Evolutionary conservation across 2,329 filamentous ascomycete species (phyloP).

Genomic region (Fusarium xyrophilum): DNA sequence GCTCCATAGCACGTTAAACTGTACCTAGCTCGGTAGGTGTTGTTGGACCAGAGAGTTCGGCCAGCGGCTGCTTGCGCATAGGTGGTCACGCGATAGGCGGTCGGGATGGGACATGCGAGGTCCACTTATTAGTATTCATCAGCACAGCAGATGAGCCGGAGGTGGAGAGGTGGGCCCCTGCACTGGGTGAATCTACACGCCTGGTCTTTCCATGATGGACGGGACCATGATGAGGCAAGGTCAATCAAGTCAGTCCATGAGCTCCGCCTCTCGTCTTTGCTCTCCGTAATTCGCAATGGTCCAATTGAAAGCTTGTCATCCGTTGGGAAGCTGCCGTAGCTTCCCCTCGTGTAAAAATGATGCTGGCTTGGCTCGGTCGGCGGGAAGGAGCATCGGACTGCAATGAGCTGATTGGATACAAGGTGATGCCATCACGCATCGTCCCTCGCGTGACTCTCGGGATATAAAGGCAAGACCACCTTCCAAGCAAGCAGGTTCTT

Average conservation of each 20-base stretch:
- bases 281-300: constrained; percentile 19
- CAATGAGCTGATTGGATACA: constrained; percentile 42
- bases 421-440: constrained; percentile 39
- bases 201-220: constrained; percentile 11
- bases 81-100: constrained; percentile 44
- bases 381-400: constrained; percentile 22
- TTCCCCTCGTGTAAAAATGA: not conserved
- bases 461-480: constrained; percentile 39
- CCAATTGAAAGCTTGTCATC: constrained; percentile 14
- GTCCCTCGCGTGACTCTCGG: constrained; percentile 39
- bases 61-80: constrained; percentile 42
- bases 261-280: constrained; percentile 1
- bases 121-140: constrained; percentile 13
- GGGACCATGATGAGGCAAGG: constrained; percentile 13
- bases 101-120: constrained; percentile 38
- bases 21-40: not conserved
- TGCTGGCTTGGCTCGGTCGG: not conserved
- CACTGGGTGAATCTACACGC: not conserved
- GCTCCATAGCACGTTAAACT: not conserved
- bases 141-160: constrained; percentile 1
- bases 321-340: constrained; percentile 16
- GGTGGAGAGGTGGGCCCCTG: constrained; percentile 4
- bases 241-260: not conserved
- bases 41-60: constrained; percentile 33
- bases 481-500: constrained; percentile 11